Evolutionary conservation across 2,329 filamentous ascomycete genomes (phyloP), one percentile per base, ranked within the genome.

Genomic region (Sporothrix variecibatus): DNA sequence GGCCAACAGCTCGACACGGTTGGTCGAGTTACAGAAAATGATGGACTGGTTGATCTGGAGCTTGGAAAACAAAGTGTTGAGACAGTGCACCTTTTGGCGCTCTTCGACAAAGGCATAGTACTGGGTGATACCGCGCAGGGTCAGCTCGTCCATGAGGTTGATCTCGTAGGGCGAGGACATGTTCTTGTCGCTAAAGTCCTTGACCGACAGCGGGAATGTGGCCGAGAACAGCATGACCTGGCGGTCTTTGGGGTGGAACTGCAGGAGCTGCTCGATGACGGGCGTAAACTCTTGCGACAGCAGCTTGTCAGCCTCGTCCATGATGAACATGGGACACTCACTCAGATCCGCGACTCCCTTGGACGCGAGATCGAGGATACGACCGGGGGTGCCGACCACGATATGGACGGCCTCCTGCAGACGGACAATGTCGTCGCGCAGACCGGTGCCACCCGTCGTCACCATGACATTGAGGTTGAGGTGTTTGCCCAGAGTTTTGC

Each of bases 41-140:
- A 99, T 99, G 76, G 97, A 99, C 86, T 99, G 96, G 85, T 99
- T 99, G 86, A 99, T 99, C 84, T 99, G 95, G 20, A 99, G 90
- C 84, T 98, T 97, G 79, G 95, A 98, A 87, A 99, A 99, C 77
- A 99, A 91, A 0, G 96, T 99, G 86, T 99, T 99, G 77, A 99
- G 86, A 83, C 96, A 99, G 85, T 99, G 97, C 26, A 99, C 96
- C 85, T 99, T 99, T 82, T 98, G 94, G 86, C 98, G 98, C 85
- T 99, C 96, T 84, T 99, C 96, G 71, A 99, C 97, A 78, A 98
- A 99, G 58, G 96, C 96, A 81, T 99, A 99, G 86, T 98, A 99
- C 82, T 99, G 96, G 0, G 96, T 99, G 81, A 99, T 98, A 86
- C 96, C 96, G 75, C 96, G 93, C 43, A 99, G 91, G 15, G 96